These are phyloP conservation scores for Excoecaria cochinchinensis DNA, from an alignment of 345 rosid species.

Conservation along the genomic window DNA sequence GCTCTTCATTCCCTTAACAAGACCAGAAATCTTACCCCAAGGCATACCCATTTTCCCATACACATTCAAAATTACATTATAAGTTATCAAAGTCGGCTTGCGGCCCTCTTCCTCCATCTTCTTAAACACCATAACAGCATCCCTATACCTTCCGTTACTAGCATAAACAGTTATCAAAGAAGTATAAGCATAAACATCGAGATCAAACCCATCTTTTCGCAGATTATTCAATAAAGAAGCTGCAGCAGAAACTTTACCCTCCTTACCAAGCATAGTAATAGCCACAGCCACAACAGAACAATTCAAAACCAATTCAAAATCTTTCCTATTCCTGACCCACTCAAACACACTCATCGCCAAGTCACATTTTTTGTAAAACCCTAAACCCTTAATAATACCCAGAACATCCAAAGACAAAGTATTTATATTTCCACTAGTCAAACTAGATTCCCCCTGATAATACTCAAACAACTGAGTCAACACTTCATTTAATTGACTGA, in stretches of 20 bases:
- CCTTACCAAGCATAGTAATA: constrained; percentile 64
- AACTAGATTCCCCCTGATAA: constrained; percentile 30
- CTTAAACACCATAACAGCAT: constrained; percentile 66
- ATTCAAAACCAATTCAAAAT: constrained; percentile 37
- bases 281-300: constrained; percentile 63
- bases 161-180: constrained; percentile 70
- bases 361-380: constrained; percentile 60
- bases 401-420: constrained; percentile 46
- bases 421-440: constrained; percentile 13
- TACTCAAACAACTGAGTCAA: constrained; percentile 43
- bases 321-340: constrained; percentile 65
- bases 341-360: constrained; percentile 67
- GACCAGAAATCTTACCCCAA: constrained; percentile 71
- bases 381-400: constrained; percentile 76
- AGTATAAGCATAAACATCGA: constrained; percentile 80
- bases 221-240: constrained; percentile 54
- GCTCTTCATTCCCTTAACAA: constrained; percentile 63
- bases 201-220: constrained; percentile 50
- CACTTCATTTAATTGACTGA: constrained; percentile 33
- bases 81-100: constrained; percentile 77
- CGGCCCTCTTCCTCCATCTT: constrained; percentile 89
- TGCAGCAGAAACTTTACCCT: constrained; percentile 58
- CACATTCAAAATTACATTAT: constrained; percentile 78
- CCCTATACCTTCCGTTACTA: constrained; percentile 76
- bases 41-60: constrained; percentile 96